A percentile compares a stretch with the other conserved stretches of the same genome.
Conservation (phyloP, 2,329 filamentous ascomycete species). For the Colletotrichum lentis region DNA sequence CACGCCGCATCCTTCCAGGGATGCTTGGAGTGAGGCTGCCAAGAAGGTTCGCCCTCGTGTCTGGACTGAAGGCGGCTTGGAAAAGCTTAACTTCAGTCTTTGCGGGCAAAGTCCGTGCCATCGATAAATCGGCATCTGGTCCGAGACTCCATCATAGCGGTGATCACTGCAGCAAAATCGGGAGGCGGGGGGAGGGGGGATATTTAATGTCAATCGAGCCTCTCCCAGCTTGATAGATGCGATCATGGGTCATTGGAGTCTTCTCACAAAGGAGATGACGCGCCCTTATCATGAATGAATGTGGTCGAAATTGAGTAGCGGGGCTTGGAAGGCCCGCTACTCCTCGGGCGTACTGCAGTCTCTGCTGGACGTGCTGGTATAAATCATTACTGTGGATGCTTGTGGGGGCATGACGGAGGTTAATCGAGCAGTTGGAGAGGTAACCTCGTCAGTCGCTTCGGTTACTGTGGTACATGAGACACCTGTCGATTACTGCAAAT, state of each 20-base stretch:
- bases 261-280: too few relatives aligned
- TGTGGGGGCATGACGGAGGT: not conserved
- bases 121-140: conserved; percentile 2
- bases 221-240: not conserved
- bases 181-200: too few relatives aligned
- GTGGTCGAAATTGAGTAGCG: not conserved
- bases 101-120: conserved; percentile 16
- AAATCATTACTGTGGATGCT: too few relatives aligned
- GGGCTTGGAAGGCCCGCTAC: not conserved
- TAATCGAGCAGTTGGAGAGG: not conserved
- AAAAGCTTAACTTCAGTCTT: conserved; percentile 18
- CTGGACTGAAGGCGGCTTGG: conserved; percentile 29
- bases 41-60: conserved; percentile 35
- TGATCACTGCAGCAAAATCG: not conserved
- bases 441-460: not conserved
- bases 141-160: not conserved
- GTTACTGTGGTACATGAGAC: not conserved
- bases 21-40: conserved; percentile 32
- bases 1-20: not conserved
- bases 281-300: not conserved
- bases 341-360: not conserved
- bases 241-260: too few relatives aligned
- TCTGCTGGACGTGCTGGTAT: not conserved
- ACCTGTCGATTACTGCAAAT: not conserved
- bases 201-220: too few relatives aligned